Evolutionary conservation across 352 stramenopile species (phyloP).

Genomic region (Phytophthora macrochlamydospora): DNA sequence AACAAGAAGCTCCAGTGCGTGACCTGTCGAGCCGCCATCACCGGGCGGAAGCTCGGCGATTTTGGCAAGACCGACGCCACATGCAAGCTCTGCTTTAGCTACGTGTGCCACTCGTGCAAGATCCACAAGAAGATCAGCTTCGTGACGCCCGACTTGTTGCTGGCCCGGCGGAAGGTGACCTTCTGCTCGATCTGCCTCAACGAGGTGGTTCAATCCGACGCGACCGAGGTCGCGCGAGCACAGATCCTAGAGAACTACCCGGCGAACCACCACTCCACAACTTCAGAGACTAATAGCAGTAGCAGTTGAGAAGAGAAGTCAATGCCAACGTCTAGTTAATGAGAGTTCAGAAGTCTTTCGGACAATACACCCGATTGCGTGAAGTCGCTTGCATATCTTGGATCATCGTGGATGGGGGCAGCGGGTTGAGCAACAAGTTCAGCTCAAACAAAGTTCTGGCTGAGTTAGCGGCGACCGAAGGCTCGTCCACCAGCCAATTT

Average conservation of each 20-base stretch:
- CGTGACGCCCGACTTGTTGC: slow-evolving; percentile 29
- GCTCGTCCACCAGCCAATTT: background rate
- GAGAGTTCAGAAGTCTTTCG: background rate
- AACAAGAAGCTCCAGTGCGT: slow-evolving; percentile 29
- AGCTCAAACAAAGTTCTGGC: no score
- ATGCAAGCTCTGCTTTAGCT: slow-evolving; percentile 38
- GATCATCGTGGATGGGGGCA: slow-evolving; percentile 1
- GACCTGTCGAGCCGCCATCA: slow-evolving; percentile 22
- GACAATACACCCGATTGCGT: background rate
- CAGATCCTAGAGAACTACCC: slow-evolving; percentile 31
- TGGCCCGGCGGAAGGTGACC: slow-evolving; percentile 32
- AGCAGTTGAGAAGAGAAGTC: slow-evolving; percentile 13
- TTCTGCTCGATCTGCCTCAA: slow-evolving; percentile 37
- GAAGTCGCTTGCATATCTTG: background rate
- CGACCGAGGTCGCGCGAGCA: slow-evolving; percentile 25
- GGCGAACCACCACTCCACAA: slow-evolving; percentile 9
- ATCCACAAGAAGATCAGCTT: slow-evolving; percentile 46
- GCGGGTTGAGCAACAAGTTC: background rate
- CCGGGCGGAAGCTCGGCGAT: slow-evolving; percentile 21
- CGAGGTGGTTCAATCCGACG: slow-evolving; percentile 23
- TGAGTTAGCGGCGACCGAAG: background rate
- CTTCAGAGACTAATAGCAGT: slow-evolving; percentile 27
- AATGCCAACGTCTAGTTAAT: background rate
- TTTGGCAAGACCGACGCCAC: slow-evolving; percentile 33
- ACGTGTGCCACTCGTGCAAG: slow-evolving; percentile 39